Percentiles rank a stretch among this genome's conserved stretches.
Evolutionary conservation across 768 basidiomycete genomes (phyloP).

Genomic region (Leccinum ochraceum): DNA sequence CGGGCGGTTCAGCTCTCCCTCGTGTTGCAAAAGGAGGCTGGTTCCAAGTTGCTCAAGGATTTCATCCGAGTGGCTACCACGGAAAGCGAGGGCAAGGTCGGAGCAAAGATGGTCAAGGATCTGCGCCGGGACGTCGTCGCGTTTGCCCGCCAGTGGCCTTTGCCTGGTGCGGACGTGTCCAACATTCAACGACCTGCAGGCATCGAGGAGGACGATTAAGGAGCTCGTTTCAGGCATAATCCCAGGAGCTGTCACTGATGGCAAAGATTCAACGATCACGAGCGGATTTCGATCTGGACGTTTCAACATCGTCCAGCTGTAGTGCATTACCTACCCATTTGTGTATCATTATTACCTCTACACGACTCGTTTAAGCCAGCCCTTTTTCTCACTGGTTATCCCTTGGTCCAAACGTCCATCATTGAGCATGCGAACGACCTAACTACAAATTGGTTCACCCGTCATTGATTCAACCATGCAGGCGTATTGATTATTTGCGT

Average conservation of each 20-base stretch:
- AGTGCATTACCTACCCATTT: neutral
- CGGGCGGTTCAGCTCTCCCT: constrained; percentile 92
- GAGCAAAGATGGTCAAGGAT: constrained; percentile 66
- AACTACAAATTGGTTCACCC: no score
- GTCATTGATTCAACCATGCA: no score
- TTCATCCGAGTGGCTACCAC: constrained; percentile 81
- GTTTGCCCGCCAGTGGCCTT: constrained; percentile 88
- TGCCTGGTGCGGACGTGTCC: constrained; percentile 77
- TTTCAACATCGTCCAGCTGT: constrained; percentile 34
- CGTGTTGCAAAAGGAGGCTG: constrained; percentile 90
- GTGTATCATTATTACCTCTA: constrained; percentile 8
- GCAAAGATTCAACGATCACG: constrained; percentile 58
- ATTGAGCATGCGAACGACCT: neutral
- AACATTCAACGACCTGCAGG: constrained; percentile 59
- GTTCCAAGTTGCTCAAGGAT: constrained; percentile 93
- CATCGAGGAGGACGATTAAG: constrained; percentile 52
- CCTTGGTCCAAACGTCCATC: no score
- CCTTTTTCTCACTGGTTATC: neutral
- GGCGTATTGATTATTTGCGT: neutral
- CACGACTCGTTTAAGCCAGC: neutral
- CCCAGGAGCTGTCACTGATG: constrained; percentile 4
- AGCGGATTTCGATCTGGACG: constrained; percentile 28
- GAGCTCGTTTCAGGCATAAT: neutral
- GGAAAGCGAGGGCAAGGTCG: constrained; percentile 67
- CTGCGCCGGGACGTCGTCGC: constrained; percentile 76